Conservation (phyloP, 257 asterid genomes). For the Capsicum rhomboideum region DNA sequence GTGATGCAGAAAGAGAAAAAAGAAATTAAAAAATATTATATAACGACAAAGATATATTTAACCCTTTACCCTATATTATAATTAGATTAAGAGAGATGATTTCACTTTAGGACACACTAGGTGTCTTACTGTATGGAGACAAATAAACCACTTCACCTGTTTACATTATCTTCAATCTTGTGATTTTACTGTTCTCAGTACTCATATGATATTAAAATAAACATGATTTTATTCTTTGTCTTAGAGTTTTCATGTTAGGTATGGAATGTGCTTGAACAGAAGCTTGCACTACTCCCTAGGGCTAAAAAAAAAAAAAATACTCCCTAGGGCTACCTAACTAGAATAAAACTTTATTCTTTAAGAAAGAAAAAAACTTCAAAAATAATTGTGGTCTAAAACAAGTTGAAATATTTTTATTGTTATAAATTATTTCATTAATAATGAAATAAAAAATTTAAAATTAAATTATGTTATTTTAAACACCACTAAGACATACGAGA, state of each 20-base stretch:
- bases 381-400: no score
- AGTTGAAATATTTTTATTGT: no score
- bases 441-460: background rate
- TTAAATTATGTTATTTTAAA: background rate
- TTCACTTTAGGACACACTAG: constrained; percentile 33
- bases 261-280: constrained; percentile 38
- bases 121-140: constrained; percentile 29
- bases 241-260: constrained; percentile 1
- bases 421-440: background rate
- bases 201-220: background rate
- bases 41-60: no score
- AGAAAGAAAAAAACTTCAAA: no score
- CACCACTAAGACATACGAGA: background rate
- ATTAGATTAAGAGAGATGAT: background rate
- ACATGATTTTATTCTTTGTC: background rate
- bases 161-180: constrained; percentile 11
- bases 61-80: background rate
- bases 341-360: background rate
- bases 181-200: background rate
- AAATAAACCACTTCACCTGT: constrained; percentile 34
- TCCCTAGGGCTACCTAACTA: background rate
- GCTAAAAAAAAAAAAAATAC: no score
- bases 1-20: no score
- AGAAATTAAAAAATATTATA: no score
- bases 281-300: constrained; percentile 22